Evolutionary conservation across 805 yeast species (phyloP).

Genomic region (Blastobotrys attinorum): DNA sequence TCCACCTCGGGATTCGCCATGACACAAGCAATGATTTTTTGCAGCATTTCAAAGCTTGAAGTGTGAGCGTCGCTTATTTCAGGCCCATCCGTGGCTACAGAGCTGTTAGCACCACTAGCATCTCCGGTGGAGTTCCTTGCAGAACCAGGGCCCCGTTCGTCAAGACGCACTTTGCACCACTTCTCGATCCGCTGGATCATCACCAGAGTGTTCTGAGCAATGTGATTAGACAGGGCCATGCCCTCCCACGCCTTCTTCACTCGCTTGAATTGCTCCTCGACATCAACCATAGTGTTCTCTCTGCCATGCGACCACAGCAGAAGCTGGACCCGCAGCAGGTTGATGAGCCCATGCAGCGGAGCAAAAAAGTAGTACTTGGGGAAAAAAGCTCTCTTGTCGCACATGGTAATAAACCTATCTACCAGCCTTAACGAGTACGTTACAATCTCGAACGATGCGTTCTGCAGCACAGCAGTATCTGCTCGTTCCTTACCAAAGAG

Average conservation of each 20-base stretch:
- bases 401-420: not conserved
- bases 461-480: not conserved
- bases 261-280: slow-evolving; percentile 18
- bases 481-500: not conserved
- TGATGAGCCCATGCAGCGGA: slow-evolving; percentile 15
- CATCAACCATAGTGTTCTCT: slow-evolving; percentile 22
- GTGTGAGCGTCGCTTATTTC: not conserved
- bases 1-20: not conserved
- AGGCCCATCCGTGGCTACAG: not conserved
- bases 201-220: slow-evolving; percentile 41
- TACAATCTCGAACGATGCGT: not conserved
- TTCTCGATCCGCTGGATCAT: slow-evolving; percentile 1
- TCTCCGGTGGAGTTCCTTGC: too few species aligned
- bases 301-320: slow-evolving; percentile 10
- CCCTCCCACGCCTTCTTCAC: slow-evolving; percentile 24
- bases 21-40: not conserved
- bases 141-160: too few species aligned
- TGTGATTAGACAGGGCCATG: slow-evolving; percentile 30
- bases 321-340: slow-evolving; percentile 12
- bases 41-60: not conserved
- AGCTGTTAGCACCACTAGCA: not conserved
- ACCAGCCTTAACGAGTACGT: not conserved
- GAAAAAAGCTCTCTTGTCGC: not conserved
- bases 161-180: slow-evolving; percentile 1
- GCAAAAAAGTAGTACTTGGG: slow-evolving; percentile 15